phyloP scores from a whole-genome alignment of 345 rosid species.

The Nephelium lappaceum region DNA sequence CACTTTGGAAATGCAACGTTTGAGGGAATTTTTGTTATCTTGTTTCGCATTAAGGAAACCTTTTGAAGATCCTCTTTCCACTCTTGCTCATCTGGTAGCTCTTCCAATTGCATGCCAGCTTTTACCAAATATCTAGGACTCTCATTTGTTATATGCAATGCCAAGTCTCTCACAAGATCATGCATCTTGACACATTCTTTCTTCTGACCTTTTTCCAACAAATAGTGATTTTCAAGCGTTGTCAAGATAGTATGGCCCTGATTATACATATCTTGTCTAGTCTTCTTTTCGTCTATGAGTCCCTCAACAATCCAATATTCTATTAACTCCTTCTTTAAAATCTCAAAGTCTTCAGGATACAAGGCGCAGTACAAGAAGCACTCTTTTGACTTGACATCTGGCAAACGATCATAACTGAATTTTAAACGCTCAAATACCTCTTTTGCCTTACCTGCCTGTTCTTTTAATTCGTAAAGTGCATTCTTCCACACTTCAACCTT shows the following conservation, averaged over 20 bases:
- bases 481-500: not conserved
- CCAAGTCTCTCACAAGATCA: constrained; percentile 28
- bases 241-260: constrained; percentile 20
- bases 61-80: constrained; percentile 25
- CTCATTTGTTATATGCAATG: constrained; percentile 12
- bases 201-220: constrained; percentile 2
- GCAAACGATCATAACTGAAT: constrained; percentile 22
- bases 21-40: not conserved
- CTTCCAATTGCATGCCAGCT: constrained; percentile 2
- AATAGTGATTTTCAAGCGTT: constrained; percentile 20
- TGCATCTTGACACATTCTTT: constrained; percentile 24
- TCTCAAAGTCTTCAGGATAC: constrained; percentile 16
- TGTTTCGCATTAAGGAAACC: constrained; percentile 9
- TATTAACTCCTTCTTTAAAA: constrained; percentile 18
- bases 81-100: constrained; percentile 13
- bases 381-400: not conserved
- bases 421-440: constrained; percentile 6
- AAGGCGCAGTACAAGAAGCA: constrained; percentile 30
- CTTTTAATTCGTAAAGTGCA: constrained; percentile 17
- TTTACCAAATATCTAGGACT: no score
- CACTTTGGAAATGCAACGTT: not conserved
- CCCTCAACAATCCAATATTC: constrained; percentile 26
- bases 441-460: not conserved
- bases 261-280: constrained; percentile 7
- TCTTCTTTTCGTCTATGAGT: not conserved